phyloP scores from a whole-genome alignment of 2,329 filamentous ascomycete genomes.

The Aspergillus alliaceus region DNA sequence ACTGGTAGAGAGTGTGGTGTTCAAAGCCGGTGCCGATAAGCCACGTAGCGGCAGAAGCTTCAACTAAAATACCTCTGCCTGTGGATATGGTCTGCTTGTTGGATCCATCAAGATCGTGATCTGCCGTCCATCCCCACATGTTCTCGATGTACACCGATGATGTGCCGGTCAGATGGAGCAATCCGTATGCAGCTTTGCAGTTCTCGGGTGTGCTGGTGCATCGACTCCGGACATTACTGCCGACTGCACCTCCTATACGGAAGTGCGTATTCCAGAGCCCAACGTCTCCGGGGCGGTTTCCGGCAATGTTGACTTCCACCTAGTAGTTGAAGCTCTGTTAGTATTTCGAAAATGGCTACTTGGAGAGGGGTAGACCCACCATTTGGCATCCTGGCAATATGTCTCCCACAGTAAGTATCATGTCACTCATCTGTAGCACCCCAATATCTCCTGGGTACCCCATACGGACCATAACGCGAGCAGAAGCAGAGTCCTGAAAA shows the following conservation, averaged over 20 bases:
- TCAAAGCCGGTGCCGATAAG: slow-evolving; percentile 49
- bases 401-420: slow-evolving; percentile 53
- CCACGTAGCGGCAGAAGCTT: slow-evolving; percentile 46
- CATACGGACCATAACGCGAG: slow-evolving; percentile 52
- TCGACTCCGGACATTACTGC: slow-evolving; percentile 38
- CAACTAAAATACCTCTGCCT: slow-evolving; percentile 43
- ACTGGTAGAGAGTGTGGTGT: slow-evolving; percentile 50
- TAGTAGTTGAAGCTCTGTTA: neutral
- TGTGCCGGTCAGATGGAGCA: slow-evolving; percentile 51
- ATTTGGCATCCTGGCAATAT: slow-evolving; percentile 46
- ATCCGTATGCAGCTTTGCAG: slow-evolving; percentile 51
- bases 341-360: neutral
- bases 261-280: slow-evolving; percentile 52
- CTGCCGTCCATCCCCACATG: slow-evolving; percentile 50
- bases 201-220: slow-evolving; percentile 34
- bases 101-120: slow-evolving; percentile 50
- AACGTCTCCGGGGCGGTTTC: slow-evolving; percentile 49
- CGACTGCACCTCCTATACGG: slow-evolving; percentile 48
- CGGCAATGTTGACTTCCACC: slow-evolving; percentile 54
- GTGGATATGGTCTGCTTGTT: slow-evolving; percentile 32
- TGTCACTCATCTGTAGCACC: slow-evolving; percentile 51
- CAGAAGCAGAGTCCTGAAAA: slow-evolving; percentile 45
- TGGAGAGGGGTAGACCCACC: slow-evolving; percentile 4
- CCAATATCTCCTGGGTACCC: slow-evolving; percentile 52
- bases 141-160: slow-evolving; percentile 57